Evolutionary conservation across 192 early-diverging fungal species (phyloP), one percentile per base, ranked within the genome.

Genomic region (Diversispora eburnea): DNA sequence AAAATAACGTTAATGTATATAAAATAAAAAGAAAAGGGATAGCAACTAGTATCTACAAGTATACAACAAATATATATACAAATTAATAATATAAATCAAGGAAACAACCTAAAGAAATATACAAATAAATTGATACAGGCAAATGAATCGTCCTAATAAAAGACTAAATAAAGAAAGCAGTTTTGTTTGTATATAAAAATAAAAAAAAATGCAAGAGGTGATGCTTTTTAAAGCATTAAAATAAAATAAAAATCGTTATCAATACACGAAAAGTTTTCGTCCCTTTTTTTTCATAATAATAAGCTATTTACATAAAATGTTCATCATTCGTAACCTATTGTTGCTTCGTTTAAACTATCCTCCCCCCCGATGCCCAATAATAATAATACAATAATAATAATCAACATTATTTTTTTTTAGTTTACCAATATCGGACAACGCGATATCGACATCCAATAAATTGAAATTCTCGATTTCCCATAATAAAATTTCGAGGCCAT

Each of bases 361-460:
- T 63, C n/a, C 43, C 42, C 39, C 17, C n/a, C 15, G 2, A 17
- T 17, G 10, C 3, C 17, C 51, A 52, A 52, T 17, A 52, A 17
- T 52, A 17, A 17, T 52, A 17, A 10, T 52, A 52, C 51, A 17
- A 10, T 17, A 52, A 10, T 17, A 52, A 12, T 52, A 17, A 10
- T 17, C 10, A 52, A 17, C 51, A 52, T 10, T 17, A 52, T 17
- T 10, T 52, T 17, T 52, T 52, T 4, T 52, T 17, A 43, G 17
- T 56, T 70, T 41, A 70, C 67, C 67, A 70, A 42, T 70, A 70
- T n/a, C 67, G 67, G 15, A 70, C 48, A 43, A 70, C 67, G 6
- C 67, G 67, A 56, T 70, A 70, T 39, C 52, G 39, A 56, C 54
- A 57, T n/a, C 67, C 67, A 52, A 52, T 8, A 56, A 55, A 70